Evolutionary conservation across 345 rosid genomes (phyloP), one percentile per base, ranked within the genome.

Genomic region (Turritis glabra): DNA sequence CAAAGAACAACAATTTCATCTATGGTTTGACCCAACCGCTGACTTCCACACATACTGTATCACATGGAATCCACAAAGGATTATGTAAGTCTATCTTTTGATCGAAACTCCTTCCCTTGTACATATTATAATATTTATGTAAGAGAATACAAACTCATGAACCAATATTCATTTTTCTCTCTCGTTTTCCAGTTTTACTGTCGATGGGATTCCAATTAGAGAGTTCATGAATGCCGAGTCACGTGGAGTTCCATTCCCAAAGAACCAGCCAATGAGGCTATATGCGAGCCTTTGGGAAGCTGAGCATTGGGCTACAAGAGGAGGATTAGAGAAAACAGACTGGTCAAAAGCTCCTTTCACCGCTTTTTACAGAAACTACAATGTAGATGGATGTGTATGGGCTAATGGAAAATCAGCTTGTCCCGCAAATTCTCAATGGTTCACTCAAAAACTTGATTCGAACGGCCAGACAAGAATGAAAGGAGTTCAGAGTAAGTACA

Each of bases 261-360:
- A 75, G 55, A 75, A 11, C 72, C 89, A 85, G 12, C 82, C 87
- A 1, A 87, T 87, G 91, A 85, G 81, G 61, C 67, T 85, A 0
- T 85, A 79, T 74, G 83, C 86, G 0, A 85, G 85, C 0, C 78
- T 87, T 0, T 87, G 88, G 90, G 85, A 87, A 62, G 88, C 85
- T 2, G 90, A 86, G 70, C 87, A 84, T 25, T 86, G 90, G 90
- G 88, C 88, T 6, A 86, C 90, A 15, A 78, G 90, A 25, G 88
- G 88, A 22, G 90, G 90, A 26, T 35, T 85, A 69, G 88, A 85
- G 63, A 87, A 87, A 77, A 85, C 91, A 12, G 91, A 87, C 26
- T 87, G 89, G 91, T 30, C 87, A 0, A 83, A 87, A 46, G 91
- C 91, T 53, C 91, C 91, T 26, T 87, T 87, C 12, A 85, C 88